Evolutionary conservation across 768 basidiomycete genomes (phyloP).

Genomic region (Lyophyllum semitale): DNA sequence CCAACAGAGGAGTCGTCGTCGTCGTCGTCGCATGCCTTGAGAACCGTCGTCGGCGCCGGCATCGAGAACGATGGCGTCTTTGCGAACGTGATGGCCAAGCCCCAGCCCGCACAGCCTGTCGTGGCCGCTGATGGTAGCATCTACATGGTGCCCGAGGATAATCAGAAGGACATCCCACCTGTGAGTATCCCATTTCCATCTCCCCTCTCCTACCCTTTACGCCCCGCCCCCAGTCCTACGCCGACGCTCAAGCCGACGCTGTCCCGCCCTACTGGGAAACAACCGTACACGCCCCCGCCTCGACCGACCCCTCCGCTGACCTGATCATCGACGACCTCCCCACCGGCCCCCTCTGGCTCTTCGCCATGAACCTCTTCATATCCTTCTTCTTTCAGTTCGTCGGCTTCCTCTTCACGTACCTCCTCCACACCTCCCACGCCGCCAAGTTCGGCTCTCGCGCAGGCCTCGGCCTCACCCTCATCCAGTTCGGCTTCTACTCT

Average conservation of each 20-base stretch:
- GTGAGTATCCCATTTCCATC: constrained; percentile 45
- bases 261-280: constrained; percentile 98
- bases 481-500: constrained; percentile 87
- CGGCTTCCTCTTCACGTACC: constrained; percentile 89
- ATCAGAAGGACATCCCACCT: constrained; percentile 82
- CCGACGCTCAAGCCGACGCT: constrained; percentile 83
- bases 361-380: constrained; percentile 76
- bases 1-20: constrained; percentile 42
- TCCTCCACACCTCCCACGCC: constrained; percentile 90
- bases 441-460: constrained; percentile 92
- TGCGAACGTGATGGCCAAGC: constrained; percentile 92
- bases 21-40: constrained; percentile 24
- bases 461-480: constrained; percentile 92
- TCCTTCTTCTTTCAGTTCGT: constrained; percentile 98
- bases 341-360: constrained; percentile 74
- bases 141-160: constrained; percentile 75
- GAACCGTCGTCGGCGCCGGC: constrained; percentile 64
- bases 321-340: constrained; percentile 94
- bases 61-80: constrained; percentile 93
- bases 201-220: background rate
- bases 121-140: constrained; percentile 54
- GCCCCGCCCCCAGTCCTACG: constrained; percentile 64
- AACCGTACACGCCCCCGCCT: constrained; percentile 79
- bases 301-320: constrained; percentile 43
- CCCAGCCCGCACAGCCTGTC: constrained; percentile 49